Percentiles rank a stretch among this genome's conserved stretches.
These are phyloP conservation scores for Hypoxylon sp. DNA, from an alignment of 2,329 filamentous ascomycete species.

Conservation along the genomic window DNA sequence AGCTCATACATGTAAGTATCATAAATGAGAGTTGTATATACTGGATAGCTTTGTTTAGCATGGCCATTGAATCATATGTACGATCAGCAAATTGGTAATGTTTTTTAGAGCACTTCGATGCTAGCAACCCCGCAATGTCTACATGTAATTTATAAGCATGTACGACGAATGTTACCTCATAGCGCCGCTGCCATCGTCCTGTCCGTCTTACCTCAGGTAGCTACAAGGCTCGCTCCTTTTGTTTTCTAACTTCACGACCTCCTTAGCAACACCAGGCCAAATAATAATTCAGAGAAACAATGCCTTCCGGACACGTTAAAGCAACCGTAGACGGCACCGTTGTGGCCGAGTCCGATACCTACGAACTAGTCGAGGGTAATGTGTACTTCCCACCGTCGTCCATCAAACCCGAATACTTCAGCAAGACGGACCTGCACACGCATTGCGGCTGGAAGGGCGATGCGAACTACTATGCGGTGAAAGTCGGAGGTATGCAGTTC, in stretches of 20 bases:
- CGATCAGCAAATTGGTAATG: background rate
- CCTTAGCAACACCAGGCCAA: conserved; percentile 22
- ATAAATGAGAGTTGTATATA: background rate
- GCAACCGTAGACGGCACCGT: conserved; percentile 65
- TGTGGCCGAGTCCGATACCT: conserved; percentile 67
- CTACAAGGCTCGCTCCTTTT: too few species aligned
- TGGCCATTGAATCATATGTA: background rate
- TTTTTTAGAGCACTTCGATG: conserved; percentile 15
- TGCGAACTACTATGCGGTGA: conserved; percentile 70
- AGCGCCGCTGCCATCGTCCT: background rate
- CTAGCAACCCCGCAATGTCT: conserved; percentile 24
- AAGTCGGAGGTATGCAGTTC: conserved; percentile 59
- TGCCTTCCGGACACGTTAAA: conserved; percentile 55
- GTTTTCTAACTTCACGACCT: background rate
- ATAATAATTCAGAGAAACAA: conserved; percentile 36
- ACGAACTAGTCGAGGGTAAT: conserved; percentile 71
- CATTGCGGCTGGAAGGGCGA: conserved; percentile 71
- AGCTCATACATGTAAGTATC: background rate
- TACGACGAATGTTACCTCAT: background rate
- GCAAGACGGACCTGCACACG: conserved; percentile 62
- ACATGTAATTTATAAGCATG: background rate
- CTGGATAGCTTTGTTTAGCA: background rate
- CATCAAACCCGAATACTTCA: conserved; percentile 62
- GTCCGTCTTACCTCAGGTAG: too few species aligned
- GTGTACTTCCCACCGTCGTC: conserved; percentile 68